Evolutionary conservation across 177 flowering plant genomes (phyloP).

Genomic region (Vitis hybrid): DNA sequence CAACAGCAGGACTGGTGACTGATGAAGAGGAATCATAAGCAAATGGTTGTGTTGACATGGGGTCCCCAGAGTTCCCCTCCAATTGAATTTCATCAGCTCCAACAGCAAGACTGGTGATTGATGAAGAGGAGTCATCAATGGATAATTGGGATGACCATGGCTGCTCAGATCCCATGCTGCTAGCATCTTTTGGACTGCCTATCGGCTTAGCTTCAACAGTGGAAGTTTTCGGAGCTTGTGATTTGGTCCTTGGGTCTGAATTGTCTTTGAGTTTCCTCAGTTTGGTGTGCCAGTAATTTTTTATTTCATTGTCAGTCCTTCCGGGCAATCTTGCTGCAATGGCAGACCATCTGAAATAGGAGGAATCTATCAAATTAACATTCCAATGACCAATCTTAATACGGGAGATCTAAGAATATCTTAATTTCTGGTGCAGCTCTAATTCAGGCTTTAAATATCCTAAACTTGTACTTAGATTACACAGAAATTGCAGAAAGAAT

Average conservation of each 20-base stretch:
- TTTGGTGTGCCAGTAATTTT: constrained; percentile 31
- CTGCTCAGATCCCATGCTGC: too few species aligned
- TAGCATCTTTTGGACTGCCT: not conserved
- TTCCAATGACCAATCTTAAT: not conserved
- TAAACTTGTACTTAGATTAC: too few species aligned
- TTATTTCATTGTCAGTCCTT: constrained; percentile 38
- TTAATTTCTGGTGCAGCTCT: not conserved
- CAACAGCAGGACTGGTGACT: not conserved
- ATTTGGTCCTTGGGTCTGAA: not conserved
- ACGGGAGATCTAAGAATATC: not conserved
- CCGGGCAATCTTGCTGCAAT: constrained; percentile 32
- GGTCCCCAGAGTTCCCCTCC: not conserved
- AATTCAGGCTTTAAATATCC: not conserved
- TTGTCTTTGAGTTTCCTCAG: constrained; percentile 15
- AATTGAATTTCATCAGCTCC: not conserved
- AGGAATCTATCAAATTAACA: not conserved
- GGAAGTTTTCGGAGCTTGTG: not conserved
- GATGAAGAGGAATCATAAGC: too few species aligned
- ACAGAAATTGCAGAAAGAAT: too few species aligned
- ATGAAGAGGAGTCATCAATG: not conserved
- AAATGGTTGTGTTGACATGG: too few species aligned
- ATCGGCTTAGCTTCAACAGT: not conserved
- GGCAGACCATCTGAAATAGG: constrained; percentile 32
- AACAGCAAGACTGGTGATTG: not conserved
- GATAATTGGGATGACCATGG: too few species aligned